Conservation (phyloP, 192 early-diverging fungal genomes). For the Rhizophagus clarus region DNA sequence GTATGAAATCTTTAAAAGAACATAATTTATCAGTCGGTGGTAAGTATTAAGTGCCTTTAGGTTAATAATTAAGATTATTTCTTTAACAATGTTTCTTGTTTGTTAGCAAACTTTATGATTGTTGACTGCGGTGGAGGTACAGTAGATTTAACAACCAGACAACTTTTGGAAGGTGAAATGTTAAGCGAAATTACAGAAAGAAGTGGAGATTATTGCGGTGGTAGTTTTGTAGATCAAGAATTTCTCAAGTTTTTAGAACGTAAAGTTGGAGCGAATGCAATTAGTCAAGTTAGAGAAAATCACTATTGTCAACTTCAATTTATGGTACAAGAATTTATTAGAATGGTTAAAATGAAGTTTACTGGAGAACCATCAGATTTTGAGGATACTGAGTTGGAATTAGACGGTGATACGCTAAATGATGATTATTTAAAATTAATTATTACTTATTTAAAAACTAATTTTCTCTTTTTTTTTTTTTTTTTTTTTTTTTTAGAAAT, state of each 20-base stretch:
- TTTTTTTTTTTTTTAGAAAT: not conserved
- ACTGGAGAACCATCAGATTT: not conserved
- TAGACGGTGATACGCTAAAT: not conserved
- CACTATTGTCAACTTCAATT: not conserved
- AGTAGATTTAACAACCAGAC: constrained; percentile 50
- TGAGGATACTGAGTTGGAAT: not conserved
- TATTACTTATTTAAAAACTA: not conserved
- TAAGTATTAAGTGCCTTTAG: not conserved
- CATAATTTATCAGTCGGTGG: not conserved
- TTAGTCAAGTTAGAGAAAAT: not conserved
- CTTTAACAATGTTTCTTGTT: too few relatives aligned
- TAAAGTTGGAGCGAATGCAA: not conserved
- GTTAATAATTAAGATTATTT: too few relatives aligned
- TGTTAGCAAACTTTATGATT: constrained; percentile 52
- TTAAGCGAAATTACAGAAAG: constrained; percentile 4
- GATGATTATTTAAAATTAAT: not conserved
- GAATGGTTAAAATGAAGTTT: not conserved
- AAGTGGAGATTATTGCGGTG: not conserved
- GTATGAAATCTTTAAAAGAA: not conserved
- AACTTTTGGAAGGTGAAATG: not conserved
- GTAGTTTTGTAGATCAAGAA: constrained; percentile 2
- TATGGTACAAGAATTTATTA: not conserved
- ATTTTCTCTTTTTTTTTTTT: not conserved
- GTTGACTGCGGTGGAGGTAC: constrained; percentile 60
- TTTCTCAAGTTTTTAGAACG: not conserved